These are phyloP conservation scores for Jaapia argillacea DNA, from an alignment of 768 basidiomycete genomes.

Conservation along the genomic window DNA sequence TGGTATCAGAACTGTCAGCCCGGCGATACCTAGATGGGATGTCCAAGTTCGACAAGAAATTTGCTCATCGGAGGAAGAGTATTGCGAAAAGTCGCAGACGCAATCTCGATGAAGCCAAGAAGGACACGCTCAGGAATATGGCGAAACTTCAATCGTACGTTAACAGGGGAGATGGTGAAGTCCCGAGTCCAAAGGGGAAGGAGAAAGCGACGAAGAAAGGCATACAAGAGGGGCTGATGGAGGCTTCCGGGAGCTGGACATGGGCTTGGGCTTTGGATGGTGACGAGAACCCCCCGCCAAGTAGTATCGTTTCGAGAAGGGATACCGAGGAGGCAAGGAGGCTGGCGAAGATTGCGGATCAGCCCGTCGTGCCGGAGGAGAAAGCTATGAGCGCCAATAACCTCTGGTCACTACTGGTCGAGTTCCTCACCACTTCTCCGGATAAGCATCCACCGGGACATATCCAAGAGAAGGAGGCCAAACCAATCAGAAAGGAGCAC, in stretches of 20 bases:
- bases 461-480: no score
- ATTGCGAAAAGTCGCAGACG: constrained; percentile 61
- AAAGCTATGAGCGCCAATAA: constrained; percentile 38
- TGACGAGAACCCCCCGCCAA: constrained; percentile 79
- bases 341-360: constrained; percentile 67
- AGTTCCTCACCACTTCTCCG: constrained; percentile 48
- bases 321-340: constrained; percentile 76
- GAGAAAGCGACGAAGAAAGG: constrained; percentile 14
- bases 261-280: constrained; percentile 84
- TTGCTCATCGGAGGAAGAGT: constrained; percentile 38
- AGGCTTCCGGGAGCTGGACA: constrained; percentile 49
- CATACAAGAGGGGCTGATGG: constrained; percentile 22
- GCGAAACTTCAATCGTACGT: constrained; percentile 30
- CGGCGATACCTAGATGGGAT: constrained; percentile 68
- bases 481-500: no score
- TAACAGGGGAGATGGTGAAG: constrained; percentile 11
- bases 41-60: constrained; percentile 56
- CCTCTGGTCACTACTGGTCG: constrained; percentile 59
- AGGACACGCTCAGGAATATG: constrained; percentile 50
- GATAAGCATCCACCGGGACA: no score
- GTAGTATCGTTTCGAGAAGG: constrained; percentile 81
- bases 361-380: constrained; percentile 41
- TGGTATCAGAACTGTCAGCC: constrained; percentile 62
- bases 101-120: constrained; percentile 53
- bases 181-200: constrained; percentile 7